phyloP scores from a whole-genome alignment of 2,329 filamentous ascomycete genomes.

The Pestalotiopsis sp. region DNA sequence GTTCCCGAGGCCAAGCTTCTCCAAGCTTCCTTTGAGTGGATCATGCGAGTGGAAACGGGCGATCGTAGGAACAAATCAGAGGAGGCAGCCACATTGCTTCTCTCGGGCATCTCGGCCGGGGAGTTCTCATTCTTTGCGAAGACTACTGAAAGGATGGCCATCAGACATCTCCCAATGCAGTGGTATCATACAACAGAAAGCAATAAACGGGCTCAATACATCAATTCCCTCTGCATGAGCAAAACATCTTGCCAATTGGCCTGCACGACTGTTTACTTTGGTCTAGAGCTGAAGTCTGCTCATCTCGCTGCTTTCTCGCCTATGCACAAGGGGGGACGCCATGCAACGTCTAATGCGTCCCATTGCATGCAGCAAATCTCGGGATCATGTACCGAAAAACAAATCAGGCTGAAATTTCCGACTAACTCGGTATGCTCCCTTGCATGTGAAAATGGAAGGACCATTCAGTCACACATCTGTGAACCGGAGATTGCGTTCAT shows the following conservation, averaged over 20 bases:
- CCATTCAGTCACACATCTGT: neutral
- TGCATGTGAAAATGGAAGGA: neutral
- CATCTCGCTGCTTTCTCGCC: neutral
- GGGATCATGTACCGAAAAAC: neutral
- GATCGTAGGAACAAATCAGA: neutral
- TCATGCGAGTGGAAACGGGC: neutral
- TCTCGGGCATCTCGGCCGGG: no score
- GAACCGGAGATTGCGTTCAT: neutral
- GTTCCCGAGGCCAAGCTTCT: neutral
- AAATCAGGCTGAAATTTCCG: neutral
- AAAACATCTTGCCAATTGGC: neutral
- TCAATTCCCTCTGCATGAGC: neutral
- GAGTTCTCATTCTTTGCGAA: no score
- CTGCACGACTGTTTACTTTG: neutral
- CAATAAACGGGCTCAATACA: no score
- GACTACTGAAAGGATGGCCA: no score
- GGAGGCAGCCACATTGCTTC: neutral
- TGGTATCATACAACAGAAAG: no score
- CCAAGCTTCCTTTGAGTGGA: neutral
- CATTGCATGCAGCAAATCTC: neutral
- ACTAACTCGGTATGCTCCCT: neutral
- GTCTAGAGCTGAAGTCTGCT: neutral
- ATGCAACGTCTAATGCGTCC: neutral
- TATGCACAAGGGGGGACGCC: neutral
- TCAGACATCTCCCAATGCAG: no score